phyloP scores from a whole-genome alignment of 192 early-diverging fungal species.

The Coemansia sp. region DNA sequence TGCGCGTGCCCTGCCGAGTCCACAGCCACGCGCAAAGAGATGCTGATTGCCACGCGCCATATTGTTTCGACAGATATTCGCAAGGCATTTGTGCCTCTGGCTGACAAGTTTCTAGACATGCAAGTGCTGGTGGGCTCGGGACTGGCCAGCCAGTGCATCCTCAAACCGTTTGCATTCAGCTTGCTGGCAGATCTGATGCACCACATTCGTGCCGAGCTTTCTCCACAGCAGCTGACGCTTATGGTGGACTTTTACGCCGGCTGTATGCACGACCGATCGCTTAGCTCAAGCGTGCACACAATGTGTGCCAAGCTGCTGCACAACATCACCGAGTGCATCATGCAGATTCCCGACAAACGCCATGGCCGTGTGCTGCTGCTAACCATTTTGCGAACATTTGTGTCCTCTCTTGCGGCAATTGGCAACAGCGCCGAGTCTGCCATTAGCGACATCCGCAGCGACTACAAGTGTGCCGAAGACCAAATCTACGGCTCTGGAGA shows the following conservation, averaged over 20 bases:
- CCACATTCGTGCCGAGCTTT: slow-evolving; percentile 85
- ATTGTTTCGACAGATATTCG: slow-evolving; percentile 93
- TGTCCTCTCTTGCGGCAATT: slow-evolving; percentile 51
- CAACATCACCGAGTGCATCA: slow-evolving; percentile 85
- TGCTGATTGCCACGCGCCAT: slow-evolving; percentile 91
- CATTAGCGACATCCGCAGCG: slow-evolving; percentile 29
- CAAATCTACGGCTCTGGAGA: slow-evolving; percentile 37
- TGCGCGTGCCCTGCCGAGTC: slow-evolving; percentile 93
- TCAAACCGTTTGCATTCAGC: slow-evolving; percentile 89
- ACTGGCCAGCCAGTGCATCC: slow-evolving; percentile 87
- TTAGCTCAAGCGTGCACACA: slow-evolving; percentile 90
- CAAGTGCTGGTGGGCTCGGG: slow-evolving; percentile 91
- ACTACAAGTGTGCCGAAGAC: slow-evolving; percentile 29
- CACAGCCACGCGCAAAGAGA: slow-evolving; percentile 89
- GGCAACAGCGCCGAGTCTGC: slow-evolving; percentile 28
- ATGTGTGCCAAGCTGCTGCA: slow-evolving; percentile 94
- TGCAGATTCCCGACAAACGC: slow-evolving; percentile 63
- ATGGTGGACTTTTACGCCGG: slow-evolving; percentile 90
- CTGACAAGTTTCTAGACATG: slow-evolving; percentile 92
- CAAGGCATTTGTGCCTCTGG: slow-evolving; percentile 81
- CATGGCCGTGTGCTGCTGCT: slow-evolving; percentile 70
- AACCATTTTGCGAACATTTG: slow-evolving; percentile 83
- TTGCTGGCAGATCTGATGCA: slow-evolving; percentile 96
- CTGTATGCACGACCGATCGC: slow-evolving; percentile 88
- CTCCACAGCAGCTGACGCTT: slow-evolving; percentile 70